Evolutionary conservation across 305 asterid species (phyloP).

Genomic region (Solanum hybrid): DNA sequence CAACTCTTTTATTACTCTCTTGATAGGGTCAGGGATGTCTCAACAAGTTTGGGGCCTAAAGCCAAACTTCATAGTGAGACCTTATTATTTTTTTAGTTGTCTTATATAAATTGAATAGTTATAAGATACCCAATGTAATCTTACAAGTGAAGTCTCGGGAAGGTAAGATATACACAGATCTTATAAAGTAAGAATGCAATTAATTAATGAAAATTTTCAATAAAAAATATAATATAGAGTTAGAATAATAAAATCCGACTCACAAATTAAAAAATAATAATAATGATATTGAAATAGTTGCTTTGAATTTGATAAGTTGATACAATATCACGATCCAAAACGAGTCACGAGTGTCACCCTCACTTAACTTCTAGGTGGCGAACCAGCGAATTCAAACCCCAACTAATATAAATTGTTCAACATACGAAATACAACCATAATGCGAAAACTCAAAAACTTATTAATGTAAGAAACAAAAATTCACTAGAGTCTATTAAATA

Average conservation of each 20-base stretch:
- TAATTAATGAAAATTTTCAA: background rate
- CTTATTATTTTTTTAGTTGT: background rate
- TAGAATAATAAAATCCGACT: background rate
- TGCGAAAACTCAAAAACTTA: no score
- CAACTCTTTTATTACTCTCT: background rate
- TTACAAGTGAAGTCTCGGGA: background rate
- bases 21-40: no score
- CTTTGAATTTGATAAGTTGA: background rate
- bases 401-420: background rate
- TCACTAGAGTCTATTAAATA: no score
- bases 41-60: background rate
- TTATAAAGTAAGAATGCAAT: background rate
- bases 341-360: background rate
- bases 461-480: no score
- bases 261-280: background rate
- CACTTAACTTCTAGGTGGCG: background rate
- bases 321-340: background rate
- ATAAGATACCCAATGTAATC: background rate
- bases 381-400: background rate
- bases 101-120: background rate
- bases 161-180: background rate
- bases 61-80: background rate
- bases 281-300: background rate
- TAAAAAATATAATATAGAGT: no score
- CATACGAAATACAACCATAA: no score